phyloP scores from a whole-genome alignment of 768 basidiomycete species.

The Suillus lakei region DNA sequence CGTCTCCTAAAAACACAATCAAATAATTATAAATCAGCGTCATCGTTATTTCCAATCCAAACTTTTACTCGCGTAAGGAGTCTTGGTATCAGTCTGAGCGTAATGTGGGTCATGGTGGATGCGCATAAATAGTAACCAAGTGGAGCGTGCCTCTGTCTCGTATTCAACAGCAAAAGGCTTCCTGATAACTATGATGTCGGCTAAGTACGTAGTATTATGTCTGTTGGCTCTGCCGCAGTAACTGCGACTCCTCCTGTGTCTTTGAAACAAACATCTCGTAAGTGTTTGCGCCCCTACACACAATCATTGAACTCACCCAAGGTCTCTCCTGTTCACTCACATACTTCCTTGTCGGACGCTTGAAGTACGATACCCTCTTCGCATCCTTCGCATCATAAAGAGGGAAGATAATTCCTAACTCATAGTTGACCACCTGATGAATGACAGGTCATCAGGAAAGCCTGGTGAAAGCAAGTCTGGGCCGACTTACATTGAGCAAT shows the following conservation, averaged over 20 bases:
- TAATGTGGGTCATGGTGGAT: too few relatives aligned
- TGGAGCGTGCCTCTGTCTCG: too few relatives aligned
- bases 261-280: constrained; percentile 27
- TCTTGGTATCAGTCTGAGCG: too few relatives aligned
- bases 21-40: too few relatives aligned
- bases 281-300: constrained; percentile 3
- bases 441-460: neutral
- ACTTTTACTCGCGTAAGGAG: too few relatives aligned
- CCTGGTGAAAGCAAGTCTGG: neutral
- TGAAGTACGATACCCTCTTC: constrained; percentile 71
- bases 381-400: constrained; percentile 59
- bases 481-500: constrained; percentile 59
- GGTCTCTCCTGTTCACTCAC: constrained; percentile 59
- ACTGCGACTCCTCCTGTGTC: constrained; percentile 60
- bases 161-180: too few relatives aligned
- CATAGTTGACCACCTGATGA: constrained; percentile 78
- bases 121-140: too few relatives aligned
- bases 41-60: too few relatives aligned
- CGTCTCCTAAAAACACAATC: too few relatives aligned
- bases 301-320: constrained; percentile 69
- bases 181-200: neutral
- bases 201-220: neutral
- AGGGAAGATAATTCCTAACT: constrained; percentile 83
- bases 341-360: constrained; percentile 83
- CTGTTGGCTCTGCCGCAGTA: neutral